phyloP scores from a whole-genome alignment of 257 asterid genomes.

The Petrea volubilis region DNA sequence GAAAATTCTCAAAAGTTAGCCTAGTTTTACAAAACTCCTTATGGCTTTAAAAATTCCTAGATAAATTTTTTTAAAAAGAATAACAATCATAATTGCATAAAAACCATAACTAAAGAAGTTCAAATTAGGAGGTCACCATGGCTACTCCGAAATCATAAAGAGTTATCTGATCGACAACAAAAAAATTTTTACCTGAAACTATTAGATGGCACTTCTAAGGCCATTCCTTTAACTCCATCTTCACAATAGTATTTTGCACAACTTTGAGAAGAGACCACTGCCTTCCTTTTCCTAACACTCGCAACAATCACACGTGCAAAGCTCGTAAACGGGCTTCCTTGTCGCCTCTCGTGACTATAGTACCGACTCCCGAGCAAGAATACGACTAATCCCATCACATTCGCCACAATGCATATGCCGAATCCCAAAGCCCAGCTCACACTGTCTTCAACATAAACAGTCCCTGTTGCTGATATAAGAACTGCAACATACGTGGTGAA shows the following conservation, averaged over 20 bases:
- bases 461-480: conserved; percentile 29
- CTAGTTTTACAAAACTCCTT: too few relatives aligned
- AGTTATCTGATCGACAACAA: too few relatives aligned
- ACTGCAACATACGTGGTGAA: conserved; percentile 23
- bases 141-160: too few relatives aligned
- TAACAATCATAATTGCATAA: too few relatives aligned
- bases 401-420: conserved; percentile 22
- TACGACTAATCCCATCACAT: conserved; percentile 29
- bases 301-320: conserved; percentile 45
- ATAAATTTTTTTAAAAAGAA: too few relatives aligned
- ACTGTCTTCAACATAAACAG: conserved; percentile 49
- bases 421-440: conserved; percentile 51
- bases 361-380: conserved; percentile 40
- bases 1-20: too few relatives aligned
- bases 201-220: conserved; percentile 23
- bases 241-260: conserved; percentile 33
- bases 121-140: too few relatives aligned
- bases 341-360: conserved; percentile 26
- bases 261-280: neutral
- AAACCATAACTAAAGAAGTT: too few relatives aligned
- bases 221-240: conserved; percentile 7
- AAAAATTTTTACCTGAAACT: conserved; percentile 39
- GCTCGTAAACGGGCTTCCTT: conserved; percentile 42
- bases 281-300: conserved; percentile 39
- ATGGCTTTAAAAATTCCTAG: too few relatives aligned